Base-by-base conservation (phyloP, 345 rosid species). In the Brassica juncea region DNA sequence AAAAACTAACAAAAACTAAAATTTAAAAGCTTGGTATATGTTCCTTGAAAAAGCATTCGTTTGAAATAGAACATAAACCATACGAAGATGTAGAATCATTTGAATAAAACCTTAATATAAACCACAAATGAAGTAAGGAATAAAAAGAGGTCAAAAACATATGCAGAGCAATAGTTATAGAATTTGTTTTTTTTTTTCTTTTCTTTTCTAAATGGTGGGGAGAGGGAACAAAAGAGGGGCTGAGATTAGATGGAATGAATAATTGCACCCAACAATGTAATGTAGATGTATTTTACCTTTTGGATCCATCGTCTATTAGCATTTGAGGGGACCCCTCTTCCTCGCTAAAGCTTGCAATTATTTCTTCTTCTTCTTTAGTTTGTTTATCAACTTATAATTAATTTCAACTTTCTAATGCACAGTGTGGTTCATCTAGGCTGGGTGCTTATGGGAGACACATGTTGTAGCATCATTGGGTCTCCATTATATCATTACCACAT, bases 191-290 rank as follows among this genome's bases (percentile, higher is more conserved):
- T 8, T 19, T 28, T 35, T 61, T 6, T 28, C 14, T 30, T 63
- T 54, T 54, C 16, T 64, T 34, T 32, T 44, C 39, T 6, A 28
- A 4, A 59, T 32, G 74, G 65, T 68, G 63, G 63, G 66, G 49
- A 63, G 49, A 80, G 71, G 79, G 75, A 69, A 88, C 87, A 84
- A 83, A 77, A 84, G 86, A 87, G 73, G 60, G 25, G 60, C 9
- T 54, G 60, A 54, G 25, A 54, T 49, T 54, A 54, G 84, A 88
- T 82, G 90, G 90, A 81, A 87, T 84, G 88, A 92, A 89, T 92
- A 88, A 91, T 94, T 92, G 95, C 90, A 86, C 80, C 90, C 82
- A 81, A 70, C 74, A 81, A 81, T 81, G 72, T 70, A 37, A 74
- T 69, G 72, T 57, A 75, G 71, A 74, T 74, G 87, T 89, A 89